These are phyloP conservation scores for Cylindrodendrum hubeiense DNA, from an alignment of 2,329 filamentous ascomycete genomes.

Conservation along the genomic window DNA sequence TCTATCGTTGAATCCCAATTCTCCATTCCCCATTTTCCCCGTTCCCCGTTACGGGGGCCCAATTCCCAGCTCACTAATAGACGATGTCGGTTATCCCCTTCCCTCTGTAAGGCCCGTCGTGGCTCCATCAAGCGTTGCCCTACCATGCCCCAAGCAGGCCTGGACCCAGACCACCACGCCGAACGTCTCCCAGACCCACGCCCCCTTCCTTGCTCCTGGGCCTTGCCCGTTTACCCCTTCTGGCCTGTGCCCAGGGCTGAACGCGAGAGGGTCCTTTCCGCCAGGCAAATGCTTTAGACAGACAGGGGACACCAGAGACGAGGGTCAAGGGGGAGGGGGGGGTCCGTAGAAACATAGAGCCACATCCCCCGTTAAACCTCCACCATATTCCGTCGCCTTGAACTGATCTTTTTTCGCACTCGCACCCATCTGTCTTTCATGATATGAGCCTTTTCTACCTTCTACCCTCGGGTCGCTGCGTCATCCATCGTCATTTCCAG, in stretches of 20 bases:
- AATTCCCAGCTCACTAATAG: slow-evolving; percentile 9
- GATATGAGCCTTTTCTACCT: background rate
- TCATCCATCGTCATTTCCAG: slow-evolving; percentile 16
- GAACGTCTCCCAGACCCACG: slow-evolving; percentile 7
- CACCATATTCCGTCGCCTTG: background rate
- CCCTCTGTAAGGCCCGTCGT: slow-evolving; percentile 7
- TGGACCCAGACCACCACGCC: slow-evolving; percentile 2
- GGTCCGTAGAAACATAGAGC: slow-evolving; percentile 16
- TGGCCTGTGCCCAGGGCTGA: slow-evolving; percentile 28
- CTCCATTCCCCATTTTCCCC: slow-evolving; percentile 11
- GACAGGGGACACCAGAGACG: slow-evolving; percentile 10
- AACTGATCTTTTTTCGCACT: background rate
- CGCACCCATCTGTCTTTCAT: background rate
- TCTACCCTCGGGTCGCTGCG: slow-evolving; percentile 1
- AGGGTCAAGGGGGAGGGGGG: background rate
- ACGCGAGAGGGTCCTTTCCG: slow-evolving; percentile 10
- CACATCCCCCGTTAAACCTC: slow-evolving; percentile 15
- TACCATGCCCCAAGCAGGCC: slow-evolving; percentile 7
- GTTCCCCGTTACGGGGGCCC: slow-evolving; percentile 7
- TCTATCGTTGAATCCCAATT: background rate
- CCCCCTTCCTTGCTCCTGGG: slow-evolving; percentile 9
- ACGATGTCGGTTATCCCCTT: background rate
- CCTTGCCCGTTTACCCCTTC: background rate
- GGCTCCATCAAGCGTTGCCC: slow-evolving; percentile 12
- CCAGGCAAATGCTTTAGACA: slow-evolving; percentile 12